Base-by-base conservation (phyloP, 2,329 filamentous ascomycete genomes). In the Xylariomycetidae sp. region DNA sequence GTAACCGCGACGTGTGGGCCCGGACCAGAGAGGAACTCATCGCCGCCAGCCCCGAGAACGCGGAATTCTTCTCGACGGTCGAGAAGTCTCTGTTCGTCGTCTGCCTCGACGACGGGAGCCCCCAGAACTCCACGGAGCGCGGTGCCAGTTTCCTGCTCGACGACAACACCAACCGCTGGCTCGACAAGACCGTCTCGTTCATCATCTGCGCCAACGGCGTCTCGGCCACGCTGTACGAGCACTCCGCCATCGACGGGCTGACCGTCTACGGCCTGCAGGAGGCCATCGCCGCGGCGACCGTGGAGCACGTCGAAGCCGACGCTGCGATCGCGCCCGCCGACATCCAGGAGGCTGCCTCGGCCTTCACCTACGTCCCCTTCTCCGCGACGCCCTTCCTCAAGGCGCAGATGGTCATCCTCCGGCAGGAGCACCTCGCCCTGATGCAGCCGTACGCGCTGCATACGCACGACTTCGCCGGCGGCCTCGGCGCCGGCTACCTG, bases 111-210 rank as follows among this genome's bases (percentile, higher is more conserved):
- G 28, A 38, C n/a, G 16, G 22, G n/a, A 6, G 13, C n/a, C 38
- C 38, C 13, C 14, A 38, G 11, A 41, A 31, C n/a, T 17, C 30
- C 8, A 13, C 16, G 16, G 36, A 38, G 16, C 26, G 28, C 4
- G 25, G 22, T 16, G 29, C n/a, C 10, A 22, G 26, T 17, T 30
- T 33, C n/a, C 25, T 38, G 26, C 23, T 30, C 8, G 36, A 34
- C 16, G 38, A 41, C 23, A 27, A 28, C 22, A 31, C 34, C 10
- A 41, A 41, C 22, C 32, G 38, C 15, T 41, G 38, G 38, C 31
- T 38, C 8, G 38, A 41, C 16, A 41, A 41, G 25, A 38, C 33
- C 4, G 31, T 36, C 28, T 19, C 25, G 17, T 33, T 38, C 16
- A 30, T 35, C 11, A 32, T 41, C 6, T 33, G 37, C 27, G 27